Conservation (phyloP, 345 rosid species). For the Lepidium didymum region DNA sequence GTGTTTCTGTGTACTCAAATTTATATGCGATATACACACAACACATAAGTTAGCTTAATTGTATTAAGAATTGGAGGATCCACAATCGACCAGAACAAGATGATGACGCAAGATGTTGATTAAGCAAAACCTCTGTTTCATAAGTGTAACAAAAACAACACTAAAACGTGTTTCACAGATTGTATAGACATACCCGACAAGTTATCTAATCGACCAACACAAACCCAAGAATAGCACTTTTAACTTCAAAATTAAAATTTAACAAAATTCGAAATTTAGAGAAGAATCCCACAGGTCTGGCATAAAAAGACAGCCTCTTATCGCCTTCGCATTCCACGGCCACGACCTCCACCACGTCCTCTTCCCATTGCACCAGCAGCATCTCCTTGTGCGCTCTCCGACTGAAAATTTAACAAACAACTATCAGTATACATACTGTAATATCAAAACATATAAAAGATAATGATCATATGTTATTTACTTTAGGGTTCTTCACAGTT, state of each 20-base stretch:
- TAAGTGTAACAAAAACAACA: conserved; percentile 1
- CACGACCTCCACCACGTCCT: conserved; percentile 86
- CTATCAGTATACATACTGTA: neutral
- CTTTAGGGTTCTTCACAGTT: conserved; percentile 99
- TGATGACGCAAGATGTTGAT: neutral
- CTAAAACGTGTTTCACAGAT: conserved; percentile 16
- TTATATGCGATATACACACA: neutral
- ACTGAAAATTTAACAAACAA: conserved; percentile 35
- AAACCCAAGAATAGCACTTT: conserved; percentile 5
- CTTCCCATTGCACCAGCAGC: conserved; percentile 94
- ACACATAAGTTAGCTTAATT: neutral
- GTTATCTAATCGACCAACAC: neutral
- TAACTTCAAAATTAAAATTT: conserved; percentile 12
- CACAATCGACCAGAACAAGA: neutral
- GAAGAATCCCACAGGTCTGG: neutral
- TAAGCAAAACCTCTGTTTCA: neutral
- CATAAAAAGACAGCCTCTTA: conserved; percentile 31
- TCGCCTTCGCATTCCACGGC: conserved; percentile 98
- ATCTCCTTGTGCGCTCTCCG: conserved; percentile 98
- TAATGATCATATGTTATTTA: conserved; percentile 19
- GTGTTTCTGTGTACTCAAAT: neutral
- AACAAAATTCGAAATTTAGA: conserved; percentile 9
- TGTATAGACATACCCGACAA: conserved; percentile 14
- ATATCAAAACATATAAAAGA: neutral
- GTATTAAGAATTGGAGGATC: neutral